Conservation (phyloP, 768 basidiomycete genomes). For the Lactarius tabidus region DNA sequence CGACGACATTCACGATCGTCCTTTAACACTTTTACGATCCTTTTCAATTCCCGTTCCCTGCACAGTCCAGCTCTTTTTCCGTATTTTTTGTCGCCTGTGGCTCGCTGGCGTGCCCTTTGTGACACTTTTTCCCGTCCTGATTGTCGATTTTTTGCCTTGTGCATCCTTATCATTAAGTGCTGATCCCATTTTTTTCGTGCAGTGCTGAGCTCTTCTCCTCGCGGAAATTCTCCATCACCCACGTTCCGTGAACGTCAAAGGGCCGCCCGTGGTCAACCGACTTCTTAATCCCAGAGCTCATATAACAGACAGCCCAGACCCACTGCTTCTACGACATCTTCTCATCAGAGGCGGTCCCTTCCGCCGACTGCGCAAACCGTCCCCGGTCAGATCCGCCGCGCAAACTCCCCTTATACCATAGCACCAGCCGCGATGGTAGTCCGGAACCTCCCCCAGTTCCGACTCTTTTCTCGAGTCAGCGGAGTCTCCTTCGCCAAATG, state of each 20-base stretch:
- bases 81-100: not conserved
- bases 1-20: not conserved
- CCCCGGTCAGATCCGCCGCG: slow-evolving; percentile 22
- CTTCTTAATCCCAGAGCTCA: slow-evolving; percentile 17
- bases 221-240: slow-evolving; percentile 24
- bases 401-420: slow-evolving; percentile 22
- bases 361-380: slow-evolving; percentile 23
- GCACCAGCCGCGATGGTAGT: slow-evolving; percentile 23
- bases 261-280: slow-evolving; percentile 21
- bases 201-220: slow-evolving; percentile 24
- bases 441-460: slow-evolving; percentile 21
- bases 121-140: not conserved
- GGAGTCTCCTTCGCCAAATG: slow-evolving; percentile 5
- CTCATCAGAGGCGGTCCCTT: slow-evolving; percentile 24
- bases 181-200: slow-evolving; percentile 4
- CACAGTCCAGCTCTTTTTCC: not conserved
- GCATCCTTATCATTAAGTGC: not conserved
- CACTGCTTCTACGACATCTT: slow-evolving; percentile 24
- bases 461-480: slow-evolving; percentile 17
- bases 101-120: not conserved
- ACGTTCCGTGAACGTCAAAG: slow-evolving; percentile 25
- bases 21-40: not conserved
- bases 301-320: slow-evolving; percentile 23
- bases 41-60: not conserved
- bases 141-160: not conserved